Evolutionary conservation across 163 green algal species (phyloP).

Genomic region (Coccomyxa subellipsoidea): DNA sequence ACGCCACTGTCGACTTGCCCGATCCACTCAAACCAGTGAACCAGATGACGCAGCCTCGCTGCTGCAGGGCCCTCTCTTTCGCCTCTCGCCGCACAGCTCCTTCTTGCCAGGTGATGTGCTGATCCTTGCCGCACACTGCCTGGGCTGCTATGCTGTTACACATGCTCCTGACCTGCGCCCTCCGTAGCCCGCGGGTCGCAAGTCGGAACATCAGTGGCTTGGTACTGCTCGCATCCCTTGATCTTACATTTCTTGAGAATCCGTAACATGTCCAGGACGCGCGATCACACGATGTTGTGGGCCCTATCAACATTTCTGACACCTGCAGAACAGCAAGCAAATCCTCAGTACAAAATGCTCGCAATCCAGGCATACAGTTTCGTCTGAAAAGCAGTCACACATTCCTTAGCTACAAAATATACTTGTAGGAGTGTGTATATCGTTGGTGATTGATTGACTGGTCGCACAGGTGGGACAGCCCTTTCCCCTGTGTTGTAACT

Average conservation of each 20-base stretch:
- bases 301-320: too few species aligned
- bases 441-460: too few species aligned
- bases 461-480: too few species aligned
- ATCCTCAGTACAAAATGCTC: too few species aligned
- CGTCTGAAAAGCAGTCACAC: too few species aligned
- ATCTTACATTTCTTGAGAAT: neutral
- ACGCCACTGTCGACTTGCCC: conserved; percentile 90
- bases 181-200: neutral
- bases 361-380: too few species aligned
- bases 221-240: neutral
- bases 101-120: conserved; percentile 32
- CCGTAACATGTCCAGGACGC: neutral
- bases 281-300: neutral
- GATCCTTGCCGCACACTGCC: neutral
- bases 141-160: neutral
- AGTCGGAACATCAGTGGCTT: neutral
- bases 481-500: too few species aligned
- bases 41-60: conserved; percentile 92
- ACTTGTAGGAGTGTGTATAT: too few species aligned
- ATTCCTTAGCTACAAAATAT: too few species aligned
- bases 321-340: too few species aligned
- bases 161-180: neutral
- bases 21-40: conserved; percentile 77
- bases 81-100: conserved; percentile 30
- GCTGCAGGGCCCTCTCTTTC: conserved; percentile 84